These are phyloP conservation scores for Leishmania aethiopica DNA, from an alignment of 208 protist species.

Conservation along the genomic window DNA sequence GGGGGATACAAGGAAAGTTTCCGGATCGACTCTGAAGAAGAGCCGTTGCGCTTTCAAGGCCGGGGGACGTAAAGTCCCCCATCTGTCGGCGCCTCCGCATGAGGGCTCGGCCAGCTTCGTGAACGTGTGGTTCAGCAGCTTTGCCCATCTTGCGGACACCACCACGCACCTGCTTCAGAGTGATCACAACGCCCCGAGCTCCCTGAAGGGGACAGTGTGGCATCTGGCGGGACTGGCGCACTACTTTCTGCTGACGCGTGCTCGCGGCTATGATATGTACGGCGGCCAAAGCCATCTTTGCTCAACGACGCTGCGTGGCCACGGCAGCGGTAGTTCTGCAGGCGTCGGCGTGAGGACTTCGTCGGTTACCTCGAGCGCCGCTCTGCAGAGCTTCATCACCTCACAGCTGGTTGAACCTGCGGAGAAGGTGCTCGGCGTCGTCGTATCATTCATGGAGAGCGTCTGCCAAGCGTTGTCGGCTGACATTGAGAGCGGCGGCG, in stretches of 20 bases:
- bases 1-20: background rate
- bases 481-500: conserved; percentile 30
- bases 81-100: background rate
- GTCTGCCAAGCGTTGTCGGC: conserved; percentile 24
- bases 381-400: conserved; percentile 23
- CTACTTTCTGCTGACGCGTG: conserved; percentile 39
- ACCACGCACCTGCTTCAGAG: conserved; percentile 45
- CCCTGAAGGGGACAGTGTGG: conserved; percentile 51
- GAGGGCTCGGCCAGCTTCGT: conserved; percentile 20
- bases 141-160: conserved; percentile 44
- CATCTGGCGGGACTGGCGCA: conserved; percentile 52
- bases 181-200: conserved; percentile 39
- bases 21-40: conserved; percentile 8
- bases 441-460: conserved; percentile 37
- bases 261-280: conserved; percentile 32
- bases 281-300: conserved; percentile 19
- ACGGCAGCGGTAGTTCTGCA: conserved; percentile 1
- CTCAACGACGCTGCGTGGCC: background rate
- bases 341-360: background rate
- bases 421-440: conserved; percentile 22
- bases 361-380: conserved; percentile 4
- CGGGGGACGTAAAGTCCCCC: background rate
- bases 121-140: conserved; percentile 46
- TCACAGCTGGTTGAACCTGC: conserved; percentile 30
- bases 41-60: conserved; percentile 1